Percentiles rank a stretch among this genome's conserved stretches.
Conservation (phyloP, 2,329 filamentous ascomycete genomes). For the Acrocalymma vagum region DNA sequence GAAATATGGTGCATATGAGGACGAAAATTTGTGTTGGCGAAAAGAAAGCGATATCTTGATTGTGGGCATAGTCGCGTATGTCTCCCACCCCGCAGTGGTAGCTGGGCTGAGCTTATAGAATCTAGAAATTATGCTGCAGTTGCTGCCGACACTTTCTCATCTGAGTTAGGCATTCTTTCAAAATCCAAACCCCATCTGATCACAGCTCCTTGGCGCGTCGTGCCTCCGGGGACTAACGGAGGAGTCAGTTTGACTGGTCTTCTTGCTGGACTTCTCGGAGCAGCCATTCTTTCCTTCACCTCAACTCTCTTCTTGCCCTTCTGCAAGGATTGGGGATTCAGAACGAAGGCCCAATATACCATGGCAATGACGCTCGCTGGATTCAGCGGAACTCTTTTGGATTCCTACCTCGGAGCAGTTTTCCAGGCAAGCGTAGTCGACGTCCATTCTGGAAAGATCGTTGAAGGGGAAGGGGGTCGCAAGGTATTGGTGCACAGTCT, state of each 20-base stretch:
- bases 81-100: not conserved
- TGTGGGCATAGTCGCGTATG: slow-evolving; percentile 58
- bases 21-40: slow-evolving; percentile 49
- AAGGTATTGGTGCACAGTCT: slow-evolving; percentile 57
- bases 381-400: slow-evolving; percentile 79
- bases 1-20: slow-evolving; percentile 40
- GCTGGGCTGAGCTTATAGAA: slow-evolving; percentile 47
- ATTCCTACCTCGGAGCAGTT: slow-evolving; percentile 85
- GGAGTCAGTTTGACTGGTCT: slow-evolving; percentile 83
- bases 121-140: slow-evolving; percentile 87
- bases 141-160: slow-evolving; percentile 92
- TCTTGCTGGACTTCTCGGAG: slow-evolving; percentile 75
- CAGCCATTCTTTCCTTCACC: slow-evolving; percentile 72
- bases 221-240: slow-evolving; percentile 92
- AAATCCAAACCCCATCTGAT: slow-evolving; percentile 80
- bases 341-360: slow-evolving; percentile 49
- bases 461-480: slow-evolving; percentile 82
- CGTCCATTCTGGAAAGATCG: slow-evolving; percentile 81
- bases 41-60: slow-evolving; percentile 51
- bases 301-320: slow-evolving; percentile 75
- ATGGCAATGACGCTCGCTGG: slow-evolving; percentile 75
- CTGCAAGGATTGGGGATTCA: slow-evolving; percentile 57
- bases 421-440: slow-evolving; percentile 90
- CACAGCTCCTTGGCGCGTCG: slow-evolving; percentile 79
- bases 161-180: slow-evolving; percentile 92